Base-by-base conservation (phyloP, 2,329 filamentous ascomycete genomes). In the Colletotrichum filicis region DNA sequence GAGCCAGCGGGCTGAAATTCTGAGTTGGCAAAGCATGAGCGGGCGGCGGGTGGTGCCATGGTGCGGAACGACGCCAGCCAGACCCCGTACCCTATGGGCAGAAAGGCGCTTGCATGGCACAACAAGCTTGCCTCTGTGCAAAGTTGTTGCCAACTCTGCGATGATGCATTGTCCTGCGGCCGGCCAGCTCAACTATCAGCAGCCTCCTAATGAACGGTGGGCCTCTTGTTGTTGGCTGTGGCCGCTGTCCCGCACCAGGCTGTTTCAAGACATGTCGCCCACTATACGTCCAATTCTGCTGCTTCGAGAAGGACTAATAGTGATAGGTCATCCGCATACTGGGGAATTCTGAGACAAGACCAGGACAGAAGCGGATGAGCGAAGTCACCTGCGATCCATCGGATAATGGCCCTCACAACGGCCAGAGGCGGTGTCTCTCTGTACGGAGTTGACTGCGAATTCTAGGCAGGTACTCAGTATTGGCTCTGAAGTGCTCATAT, bases 271-370 rank as follows among this genome's bases (percentile, higher is more conserved):
- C n/a, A 22, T 26, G 24, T n/a, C 52, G 68, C 42, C 57, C 63
- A 62, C 71, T 67, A 49, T 49, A 58, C 61, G 66, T 57, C 71
- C 68, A 49, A 63, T 71, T 53, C 71, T 71, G 68, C 71, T 71
- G 68, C 67, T 49, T 62, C 53, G 42, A 37, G 24, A 61, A 35
- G 56, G 49, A 56, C 56, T 42, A 42, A 42, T 42, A 16, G 37
- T 57, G 61, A 73, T 49, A 62, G 19, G 61, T 65, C 46, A 49
- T 57, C 64, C 24, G 57, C 42, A 16, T 42, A 55, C 70, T 73
- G 62, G 32, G 62, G 71, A 71, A 74, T 52, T 67, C 68, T 67
- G 71, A 74, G 71, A 74, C 71, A 74, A 49, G 46, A 49, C 56
- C 61, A 71, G 68, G 37, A 71, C 61, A 19, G 68, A 70, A 71